A percentile compares a stretch with the other conserved stretches of the same genome.
These are phyloP conservation scores for Venturia effusa DNA, from an alignment of 2,329 filamentous ascomycete genomes.

Conservation along the genomic window DNA sequence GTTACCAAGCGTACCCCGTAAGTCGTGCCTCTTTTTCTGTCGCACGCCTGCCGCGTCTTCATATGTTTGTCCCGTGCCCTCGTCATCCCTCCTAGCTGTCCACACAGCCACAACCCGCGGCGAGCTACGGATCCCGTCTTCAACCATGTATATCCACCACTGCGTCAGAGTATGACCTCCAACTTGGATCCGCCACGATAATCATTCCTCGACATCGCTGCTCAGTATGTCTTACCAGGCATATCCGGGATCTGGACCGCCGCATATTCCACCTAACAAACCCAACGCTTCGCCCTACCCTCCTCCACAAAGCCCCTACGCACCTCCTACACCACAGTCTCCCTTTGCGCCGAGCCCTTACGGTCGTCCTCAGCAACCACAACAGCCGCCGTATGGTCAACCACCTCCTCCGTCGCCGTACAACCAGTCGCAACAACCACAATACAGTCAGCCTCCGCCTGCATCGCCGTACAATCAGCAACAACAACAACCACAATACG, in stretches of 20 bases:
- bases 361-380: slow-evolving; percentile 20
- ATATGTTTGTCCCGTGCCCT: background rate
- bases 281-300: background rate
- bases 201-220: background rate
- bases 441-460: slow-evolving; percentile 21
- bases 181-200: background rate
- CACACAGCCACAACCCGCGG: slow-evolving; percentile 1
- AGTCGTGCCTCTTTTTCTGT: slow-evolving; percentile 10
- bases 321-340: slow-evolving; percentile 17
- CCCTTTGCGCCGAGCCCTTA: slow-evolving; percentile 23
- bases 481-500: slow-evolving; percentile 14
- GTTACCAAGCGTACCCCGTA: slow-evolving; percentile 45
- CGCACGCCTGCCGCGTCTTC: slow-evolving; percentile 11
- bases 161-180: background rate
- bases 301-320: slow-evolving; percentile 13
- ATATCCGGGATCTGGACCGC: slow-evolving; percentile 19
- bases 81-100: background rate
- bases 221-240: slow-evolving; percentile 12
- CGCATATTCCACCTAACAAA: slow-evolving; percentile 19
- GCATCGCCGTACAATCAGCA: background rate
- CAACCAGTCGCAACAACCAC: slow-evolving; percentile 11
- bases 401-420: slow-evolving; percentile 14
- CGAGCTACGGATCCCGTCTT: background rate
- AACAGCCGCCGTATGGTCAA: slow-evolving; percentile 15
- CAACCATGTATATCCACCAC: background rate